Base-by-base conservation (phyloP, 768 basidiomycete genomes). In the Crepidotus variabilis region DNA sequence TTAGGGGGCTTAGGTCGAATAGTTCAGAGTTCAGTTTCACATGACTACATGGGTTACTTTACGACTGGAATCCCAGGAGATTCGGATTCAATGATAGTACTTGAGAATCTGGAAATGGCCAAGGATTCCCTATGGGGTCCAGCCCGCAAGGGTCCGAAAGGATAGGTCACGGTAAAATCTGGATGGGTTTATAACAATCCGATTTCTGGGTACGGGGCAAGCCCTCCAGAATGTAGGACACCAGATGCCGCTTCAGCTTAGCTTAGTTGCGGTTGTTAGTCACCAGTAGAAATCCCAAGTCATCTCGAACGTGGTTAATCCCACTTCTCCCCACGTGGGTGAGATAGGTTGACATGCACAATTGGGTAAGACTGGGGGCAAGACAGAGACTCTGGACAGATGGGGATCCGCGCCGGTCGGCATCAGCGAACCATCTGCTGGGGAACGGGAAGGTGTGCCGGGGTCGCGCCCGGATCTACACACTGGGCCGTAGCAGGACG, bases 371-470 rank as follows among this genome's bases (percentile, higher is more conserved):
- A 23, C 47, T n/a, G 35, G n/a, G 10, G 55, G 55, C 55, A 55
- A 58, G 57, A 46, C 53, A 55, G 57, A 39, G 53, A 36, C 35
- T 36, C 35, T 8, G 35, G 35, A 36, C 35, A 59, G 54, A 24
- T 59, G 58, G 55, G 55, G 58, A 56, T 59, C 59, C 51, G 23
- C 34, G 36, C 56, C 22, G n/a, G 56, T 34, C 35, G 55, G 59
- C 59, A 57, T 49, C 34, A 60, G 50, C 47, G 47, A 58, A 58
- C 52, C 57, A 54, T 39, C 52, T 58, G 55, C 58, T 28, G 18
- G 55, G 55, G 55, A 34, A 57, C 49, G 50, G 55, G 55, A 57
- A 57, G 35, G 50, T 51, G 28, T 9, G 32, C 50, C 28, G 50
- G 50, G 47, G 47, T 48, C 22, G 47, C 47, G 8, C 47, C 47